Percentiles rank a stretch among this genome's conserved stretches.
These are phyloP conservation scores for Exophiala sp. DNA, from an alignment of 2,329 filamentous ascomycete genomes.

Conservation along the genomic window DNA sequence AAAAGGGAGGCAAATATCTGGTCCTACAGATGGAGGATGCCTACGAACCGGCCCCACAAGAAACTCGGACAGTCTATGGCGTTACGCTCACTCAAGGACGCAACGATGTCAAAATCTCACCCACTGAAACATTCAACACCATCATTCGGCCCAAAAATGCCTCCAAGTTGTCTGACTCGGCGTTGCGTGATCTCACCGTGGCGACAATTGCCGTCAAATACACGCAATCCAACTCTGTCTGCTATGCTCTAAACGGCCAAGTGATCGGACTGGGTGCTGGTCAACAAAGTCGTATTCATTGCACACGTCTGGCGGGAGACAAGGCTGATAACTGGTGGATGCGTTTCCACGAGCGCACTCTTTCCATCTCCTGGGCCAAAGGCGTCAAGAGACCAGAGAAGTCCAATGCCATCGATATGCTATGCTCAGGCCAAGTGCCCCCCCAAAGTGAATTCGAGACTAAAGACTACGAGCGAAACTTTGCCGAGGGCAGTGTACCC, in stretches of 20 bases:
- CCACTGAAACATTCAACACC: conserved; percentile 71
- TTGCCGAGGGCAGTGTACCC: conserved; percentile 70
- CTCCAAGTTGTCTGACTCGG: conserved; percentile 65
- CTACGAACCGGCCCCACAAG: conserved; percentile 67
- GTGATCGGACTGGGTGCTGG: conserved; percentile 90
- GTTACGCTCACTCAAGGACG: conserved; percentile 83
- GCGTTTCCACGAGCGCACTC: conserved; percentile 86
- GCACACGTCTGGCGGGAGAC: conserved; percentile 92
- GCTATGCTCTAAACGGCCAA: conserved; percentile 91
- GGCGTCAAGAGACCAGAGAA: conserved; percentile 95
- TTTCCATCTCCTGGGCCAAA: conserved; percentile 93
- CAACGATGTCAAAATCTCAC: conserved; percentile 83
- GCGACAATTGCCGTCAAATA: conserved; percentile 98
- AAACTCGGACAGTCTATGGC: conserved; percentile 84
- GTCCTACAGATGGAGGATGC: conserved; percentile 89
- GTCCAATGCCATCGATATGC: conserved; percentile 94
- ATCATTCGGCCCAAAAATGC: conserved; percentile 82
- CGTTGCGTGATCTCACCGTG: conserved; percentile 82
- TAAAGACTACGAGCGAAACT: conserved; percentile 78
- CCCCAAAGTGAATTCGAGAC: conserved; percentile 78
- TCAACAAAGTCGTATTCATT: conserved; percentile 97
- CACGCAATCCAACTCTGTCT: conserved; percentile 98
- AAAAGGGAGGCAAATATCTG: conserved; percentile 96
- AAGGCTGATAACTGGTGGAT: conserved; percentile 99
- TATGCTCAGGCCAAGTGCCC: conserved; percentile 76